Evolutionary conservation across 805 yeast species (phyloP), one percentile per base, ranked within the genome.

Genomic region (Blastobotrys terrestris): DNA sequence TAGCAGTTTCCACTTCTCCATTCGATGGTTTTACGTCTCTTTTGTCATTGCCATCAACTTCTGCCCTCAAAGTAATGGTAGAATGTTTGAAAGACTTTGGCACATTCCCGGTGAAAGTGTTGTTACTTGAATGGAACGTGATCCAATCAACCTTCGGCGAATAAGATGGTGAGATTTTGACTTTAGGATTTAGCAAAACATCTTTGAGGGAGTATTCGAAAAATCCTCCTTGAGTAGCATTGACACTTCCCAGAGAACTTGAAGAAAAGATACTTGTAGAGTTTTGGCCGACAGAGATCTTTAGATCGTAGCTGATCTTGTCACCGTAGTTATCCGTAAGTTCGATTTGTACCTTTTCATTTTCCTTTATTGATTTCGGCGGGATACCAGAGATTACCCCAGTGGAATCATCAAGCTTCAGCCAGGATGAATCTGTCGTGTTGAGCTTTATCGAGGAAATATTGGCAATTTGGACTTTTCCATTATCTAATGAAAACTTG

Each of bases 301-400:
- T 52, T 39, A 67, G 57, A 3, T 51, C 52, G 58, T 63, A 67
- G 11, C 52, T 52, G 16, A 71, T 67, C 7, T 63, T 57, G 54
- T 71, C 75, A 8, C 63, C 60, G 53, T 53, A 71, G 21, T 47
- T 54, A 48, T 69, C 74, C 2, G 69, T 71, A 18, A 82, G 77
- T 3, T 65, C 63, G 31, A 84, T 66, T 1, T 69, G 68, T 22
- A 83, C 60, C 8, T 52, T 42, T 42, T 56, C 46, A 6, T 47
- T 53, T 35, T 59, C 63, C 13, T 59, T 73, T 43, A 83, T 78
- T 57, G 74, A 68, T 3, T 64, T 59, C 2, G 89, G 87, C 18
- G 84, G 85, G 15, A 69, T 63, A 26, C 99, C 99, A 41, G 68
- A 66, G 52, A 92, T 75, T 0, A 95, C 84, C 64, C 77, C 71